These are phyloP conservation scores for Pulveroboletus sp. DNA, from an alignment of 1,284 basidiomycete species.

Conservation along the genomic window DNA sequence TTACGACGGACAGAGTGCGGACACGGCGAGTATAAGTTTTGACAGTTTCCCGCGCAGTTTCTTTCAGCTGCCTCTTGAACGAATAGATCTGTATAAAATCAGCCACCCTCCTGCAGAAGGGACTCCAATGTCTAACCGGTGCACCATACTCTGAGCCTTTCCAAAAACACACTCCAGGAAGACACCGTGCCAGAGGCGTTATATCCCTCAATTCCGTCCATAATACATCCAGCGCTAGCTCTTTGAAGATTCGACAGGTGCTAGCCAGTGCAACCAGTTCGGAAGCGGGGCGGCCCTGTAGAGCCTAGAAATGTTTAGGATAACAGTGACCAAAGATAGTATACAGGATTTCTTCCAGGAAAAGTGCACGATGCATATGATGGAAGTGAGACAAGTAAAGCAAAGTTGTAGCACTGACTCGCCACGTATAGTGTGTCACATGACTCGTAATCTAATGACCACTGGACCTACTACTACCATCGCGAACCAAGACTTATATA, in stretches of 20 bases:
- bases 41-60: neutral
- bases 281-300: neutral
- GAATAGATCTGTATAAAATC: neutral
- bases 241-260: conserved; percentile 15
- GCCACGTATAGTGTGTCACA: too few relatives aligned
- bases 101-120: neutral
- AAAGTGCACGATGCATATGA: conserved; percentile 4
- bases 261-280: conserved; percentile 6
- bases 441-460: too few relatives aligned
- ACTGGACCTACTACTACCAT: too few relatives aligned
- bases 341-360: neutral
- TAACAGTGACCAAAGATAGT: neutral
- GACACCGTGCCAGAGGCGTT: conserved; percentile 9
- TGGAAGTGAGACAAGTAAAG: too few relatives aligned
- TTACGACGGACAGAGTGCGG: neutral
- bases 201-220: conserved; percentile 13
- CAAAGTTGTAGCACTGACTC: too few relatives aligned
- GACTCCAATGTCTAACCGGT: neutral
- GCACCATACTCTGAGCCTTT: neutral
- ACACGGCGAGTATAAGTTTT: neutral
- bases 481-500: too few relatives aligned
- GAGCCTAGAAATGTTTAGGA: neutral
- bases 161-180: neutral
- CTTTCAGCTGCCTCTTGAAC: neutral
- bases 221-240: conserved; percentile 11